Evolutionary conservation across 495 filamentous ascomycete genomes (phyloP).

Genomic region (Aspergillus egyptiacus): DNA sequence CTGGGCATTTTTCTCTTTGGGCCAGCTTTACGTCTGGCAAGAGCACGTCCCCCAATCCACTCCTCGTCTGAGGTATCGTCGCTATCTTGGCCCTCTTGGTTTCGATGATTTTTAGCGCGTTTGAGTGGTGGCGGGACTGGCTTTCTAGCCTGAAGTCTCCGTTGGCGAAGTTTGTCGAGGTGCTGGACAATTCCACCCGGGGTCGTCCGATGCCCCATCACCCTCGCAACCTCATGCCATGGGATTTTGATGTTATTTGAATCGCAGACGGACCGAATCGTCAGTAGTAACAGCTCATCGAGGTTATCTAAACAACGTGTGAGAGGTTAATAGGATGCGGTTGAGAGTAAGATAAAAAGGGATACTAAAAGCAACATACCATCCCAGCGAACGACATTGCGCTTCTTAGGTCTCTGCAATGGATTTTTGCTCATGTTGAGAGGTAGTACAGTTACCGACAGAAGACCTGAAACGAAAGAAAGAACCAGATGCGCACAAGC

Average conservation of each 20-base stretch:
- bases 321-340: conserved; percentile 6
- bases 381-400: conserved; percentile 42
- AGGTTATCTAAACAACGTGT: conserved; percentile 27
- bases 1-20: neutral
- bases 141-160: conserved; percentile 25
- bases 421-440: conserved; percentile 10
- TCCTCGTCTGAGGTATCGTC: conserved; percentile 24
- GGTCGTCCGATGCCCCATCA: conserved; percentile 31
- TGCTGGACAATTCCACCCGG: conserved; percentile 46
- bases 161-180: conserved; percentile 39
- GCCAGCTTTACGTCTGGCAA: neutral
- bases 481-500: neutral
- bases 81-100: conserved; percentile 5
- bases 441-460: too few relatives aligned
- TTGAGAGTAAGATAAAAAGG: neutral
- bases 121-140: conserved; percentile 37
- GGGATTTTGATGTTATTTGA: conserved; percentile 31
- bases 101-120: conserved; percentile 16
- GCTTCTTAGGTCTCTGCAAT: conserved; percentile 21
- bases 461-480: neutral
- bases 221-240: conserved; percentile 31
- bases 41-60: conserved; percentile 12
- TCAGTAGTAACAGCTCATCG: conserved; percentile 38
- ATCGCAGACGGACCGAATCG: conserved; percentile 41
- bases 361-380: conserved; percentile 18